Percentiles rank a stretch among this genome's conserved stretches.
Evolutionary conservation across 1,284 basidiomycete species (phyloP).

Genomic region (Ganoderma lingzhi): DNA sequence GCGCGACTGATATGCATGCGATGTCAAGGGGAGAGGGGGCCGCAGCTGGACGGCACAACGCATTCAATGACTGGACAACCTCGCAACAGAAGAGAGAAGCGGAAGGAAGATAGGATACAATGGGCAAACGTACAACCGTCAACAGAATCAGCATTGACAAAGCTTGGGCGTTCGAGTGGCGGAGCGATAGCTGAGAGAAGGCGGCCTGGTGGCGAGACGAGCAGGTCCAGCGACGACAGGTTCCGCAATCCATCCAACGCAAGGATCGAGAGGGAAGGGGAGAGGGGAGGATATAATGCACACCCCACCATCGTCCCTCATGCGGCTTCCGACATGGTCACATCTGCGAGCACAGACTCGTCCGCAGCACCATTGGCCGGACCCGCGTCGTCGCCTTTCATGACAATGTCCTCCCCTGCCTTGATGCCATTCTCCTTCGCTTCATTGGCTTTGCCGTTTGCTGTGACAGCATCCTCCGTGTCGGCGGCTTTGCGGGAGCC

Average conservation of each 20-base stretch:
- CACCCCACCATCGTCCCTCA: constrained; percentile 12
- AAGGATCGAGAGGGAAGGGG: background rate
- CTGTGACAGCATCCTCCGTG: constrained; percentile 33
- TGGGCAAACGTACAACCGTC: constrained; percentile 32
- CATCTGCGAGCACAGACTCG: constrained; percentile 49
- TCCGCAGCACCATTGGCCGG: constrained; percentile 42
- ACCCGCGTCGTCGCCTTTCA: constrained; percentile 34
- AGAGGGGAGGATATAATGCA: constrained; percentile 2
- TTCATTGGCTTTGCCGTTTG: constrained; percentile 34
- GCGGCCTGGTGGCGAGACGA: background rate
- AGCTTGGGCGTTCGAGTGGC: constrained; percentile 13
- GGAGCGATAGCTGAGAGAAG: constrained; percentile 11
- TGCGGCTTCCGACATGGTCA: constrained; percentile 55
- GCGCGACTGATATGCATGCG: constrained; percentile 9
- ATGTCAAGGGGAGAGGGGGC: background rate
- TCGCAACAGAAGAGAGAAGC: constrained; percentile 13
- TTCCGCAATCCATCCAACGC: constrained; percentile 1
- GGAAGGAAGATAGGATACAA: constrained; percentile 30
- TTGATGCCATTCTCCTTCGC: constrained; percentile 31
- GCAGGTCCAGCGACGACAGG: background rate
- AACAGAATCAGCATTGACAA: constrained; percentile 24
- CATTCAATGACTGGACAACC: constrained; percentile 14
- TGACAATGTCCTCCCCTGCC: constrained; percentile 37
- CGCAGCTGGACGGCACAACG: constrained; percentile 26
- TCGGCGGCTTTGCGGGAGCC: constrained; percentile 37